Evolutionary conservation across 345 rosid species (phyloP).

Genomic region (Euphorbia lathyris): DNA sequence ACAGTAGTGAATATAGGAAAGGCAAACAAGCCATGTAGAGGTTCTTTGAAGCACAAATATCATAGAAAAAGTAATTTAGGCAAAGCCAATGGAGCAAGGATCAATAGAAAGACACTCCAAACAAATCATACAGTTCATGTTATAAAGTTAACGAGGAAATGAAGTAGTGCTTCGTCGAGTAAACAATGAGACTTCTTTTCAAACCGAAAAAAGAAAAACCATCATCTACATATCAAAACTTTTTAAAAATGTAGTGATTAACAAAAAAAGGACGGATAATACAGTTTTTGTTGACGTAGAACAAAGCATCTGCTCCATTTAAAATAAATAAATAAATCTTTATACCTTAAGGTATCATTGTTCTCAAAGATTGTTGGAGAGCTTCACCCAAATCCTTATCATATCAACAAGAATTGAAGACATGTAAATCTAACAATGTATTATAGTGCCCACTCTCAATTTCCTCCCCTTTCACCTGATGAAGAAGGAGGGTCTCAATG

Average conservation of each 20-base stretch:
- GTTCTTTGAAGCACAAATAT: not conserved
- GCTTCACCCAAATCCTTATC: not conserved
- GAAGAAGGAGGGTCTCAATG: slow-evolving; percentile 75
- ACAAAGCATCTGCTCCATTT: not conserved
- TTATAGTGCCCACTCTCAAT: slow-evolving; percentile 80
- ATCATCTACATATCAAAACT: not conserved
- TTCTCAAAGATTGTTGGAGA: not conserved
- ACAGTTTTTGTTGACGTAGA: not conserved
- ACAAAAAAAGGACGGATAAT: not conserved
- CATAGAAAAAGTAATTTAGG: not conserved
- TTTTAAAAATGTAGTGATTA: not conserved
- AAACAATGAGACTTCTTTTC: not conserved
- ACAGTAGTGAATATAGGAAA: not conserved
- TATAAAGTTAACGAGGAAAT: not conserved
- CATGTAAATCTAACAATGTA: slow-evolving; percentile 56
- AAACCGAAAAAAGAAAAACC: not conserved
- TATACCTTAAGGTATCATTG: not conserved
- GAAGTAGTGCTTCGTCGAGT: no score
- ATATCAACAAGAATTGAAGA: slow-evolving; percentile 50
- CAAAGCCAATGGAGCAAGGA: not conserved
- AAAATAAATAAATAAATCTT: not conserved
- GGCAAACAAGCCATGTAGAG: not conserved
- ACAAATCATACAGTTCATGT: not conserved
- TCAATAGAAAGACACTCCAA: not conserved
- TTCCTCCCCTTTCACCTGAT: slow-evolving; percentile 68